A percentile compares a stretch with the other conserved stretches of the same genome.
Conservation (phyloP, 2,329 filamentous ascomycete genomes). For the Zymoseptoria passerinii region DNA sequence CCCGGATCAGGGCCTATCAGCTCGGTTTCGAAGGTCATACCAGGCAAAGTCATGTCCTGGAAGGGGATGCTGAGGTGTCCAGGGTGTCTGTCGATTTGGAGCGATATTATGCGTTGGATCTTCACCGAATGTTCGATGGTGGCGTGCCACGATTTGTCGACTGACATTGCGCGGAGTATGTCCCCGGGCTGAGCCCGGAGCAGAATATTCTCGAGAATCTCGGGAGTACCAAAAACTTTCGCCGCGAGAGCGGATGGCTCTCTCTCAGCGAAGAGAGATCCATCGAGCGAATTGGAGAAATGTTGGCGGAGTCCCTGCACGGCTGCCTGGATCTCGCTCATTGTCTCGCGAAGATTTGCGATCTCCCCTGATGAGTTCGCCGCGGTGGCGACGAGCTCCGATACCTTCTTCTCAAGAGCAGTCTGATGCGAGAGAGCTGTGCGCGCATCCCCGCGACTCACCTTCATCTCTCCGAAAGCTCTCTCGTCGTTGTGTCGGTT, state of each 20-base stretch:
- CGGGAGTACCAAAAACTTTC: slow-evolving; percentile 2
- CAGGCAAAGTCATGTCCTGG: neutral
- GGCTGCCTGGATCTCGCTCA: neutral
- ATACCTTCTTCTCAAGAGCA: neutral
- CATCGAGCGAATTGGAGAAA: neutral
- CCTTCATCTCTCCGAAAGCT: neutral
- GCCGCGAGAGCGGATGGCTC: neutral
- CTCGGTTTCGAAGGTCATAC: neutral
- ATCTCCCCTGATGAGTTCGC: neutral
- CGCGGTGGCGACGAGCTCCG: neutral
- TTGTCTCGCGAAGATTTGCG: neutral
- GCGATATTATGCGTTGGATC: neutral
- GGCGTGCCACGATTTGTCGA: neutral
- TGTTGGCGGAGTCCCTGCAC: neutral
- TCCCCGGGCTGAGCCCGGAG: neutral
- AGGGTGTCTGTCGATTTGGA: neutral
- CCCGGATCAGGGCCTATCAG: neutral
- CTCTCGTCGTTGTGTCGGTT: neutral
- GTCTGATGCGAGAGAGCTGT: neutral
- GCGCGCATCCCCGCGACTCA: neutral
- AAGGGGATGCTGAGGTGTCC: neutral
- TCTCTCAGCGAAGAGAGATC: neutral
- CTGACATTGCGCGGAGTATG: neutral
- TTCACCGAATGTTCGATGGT: neutral
- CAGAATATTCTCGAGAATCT: slow-evolving; percentile 10